Evolutionary conservation across 257 asterid genomes (phyloP).

Genomic region (Plectranthus barbatus): DNA sequence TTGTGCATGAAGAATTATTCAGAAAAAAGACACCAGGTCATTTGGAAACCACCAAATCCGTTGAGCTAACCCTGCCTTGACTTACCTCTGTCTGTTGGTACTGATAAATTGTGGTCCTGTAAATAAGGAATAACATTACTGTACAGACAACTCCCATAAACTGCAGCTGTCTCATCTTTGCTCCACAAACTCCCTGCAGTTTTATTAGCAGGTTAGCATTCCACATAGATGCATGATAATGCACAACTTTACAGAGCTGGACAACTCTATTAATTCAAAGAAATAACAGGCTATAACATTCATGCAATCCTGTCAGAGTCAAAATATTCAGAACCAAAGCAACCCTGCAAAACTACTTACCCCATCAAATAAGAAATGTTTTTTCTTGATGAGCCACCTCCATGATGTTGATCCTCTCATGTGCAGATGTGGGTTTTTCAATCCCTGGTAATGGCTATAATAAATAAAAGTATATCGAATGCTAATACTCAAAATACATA

Average conservation of each 20-base stretch:
- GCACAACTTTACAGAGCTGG: background rate
- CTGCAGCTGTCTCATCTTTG: constrained; percentile 74
- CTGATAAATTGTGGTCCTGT: constrained; percentile 78
- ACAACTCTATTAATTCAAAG: background rate
- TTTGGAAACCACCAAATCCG: background rate
- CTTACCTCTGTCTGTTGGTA: constrained; percentile 72
- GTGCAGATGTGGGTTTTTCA: constrained; percentile 16
- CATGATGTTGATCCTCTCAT: constrained; percentile 64
- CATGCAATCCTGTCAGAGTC: background rate
- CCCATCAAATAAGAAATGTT: constrained; percentile 50
- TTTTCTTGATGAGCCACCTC: constrained; percentile 57
- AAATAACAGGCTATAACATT: background rate
- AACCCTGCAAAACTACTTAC: constrained; percentile 25
- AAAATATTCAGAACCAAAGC: background rate
- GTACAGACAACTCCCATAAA: constrained; percentile 65
- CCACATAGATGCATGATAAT: background rate
- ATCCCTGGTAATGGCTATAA: constrained; percentile 38
- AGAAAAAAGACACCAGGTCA: background rate
- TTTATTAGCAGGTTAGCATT: constrained; percentile 4
- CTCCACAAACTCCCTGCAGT: constrained; percentile 65
- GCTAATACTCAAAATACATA: constrained; percentile 1
- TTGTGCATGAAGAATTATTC: background rate
- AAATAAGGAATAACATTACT: constrained; percentile 64
- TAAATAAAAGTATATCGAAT: constrained; percentile 11
- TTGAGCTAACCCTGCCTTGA: constrained; percentile 5